Percentiles rank a stretch among this genome's conserved stretches.
Evolutionary conservation across 805 yeast genomes (phyloP).

Genomic region (Tetrapisispora arboricola): DNA sequence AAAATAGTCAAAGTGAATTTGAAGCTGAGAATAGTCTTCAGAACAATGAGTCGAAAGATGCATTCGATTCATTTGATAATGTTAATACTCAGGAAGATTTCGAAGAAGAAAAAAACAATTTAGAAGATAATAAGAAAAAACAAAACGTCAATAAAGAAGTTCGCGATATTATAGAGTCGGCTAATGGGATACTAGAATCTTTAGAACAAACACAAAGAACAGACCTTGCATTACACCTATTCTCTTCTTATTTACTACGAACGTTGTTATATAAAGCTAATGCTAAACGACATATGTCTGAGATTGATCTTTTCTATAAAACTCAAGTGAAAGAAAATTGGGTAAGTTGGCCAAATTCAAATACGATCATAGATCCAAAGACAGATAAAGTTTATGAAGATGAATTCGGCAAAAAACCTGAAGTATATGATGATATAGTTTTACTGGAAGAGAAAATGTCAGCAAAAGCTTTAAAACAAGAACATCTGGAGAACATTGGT

Average conservation of each 20-base stretch:
- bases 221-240: slow-evolving; percentile 58
- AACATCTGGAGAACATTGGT: background rate
- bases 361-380: slow-evolving; percentile 23
- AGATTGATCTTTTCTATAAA: slow-evolving; percentile 29
- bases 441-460: background rate
- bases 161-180: slow-evolving; percentile 2
- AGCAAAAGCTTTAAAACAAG: background rate
- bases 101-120: background rate
- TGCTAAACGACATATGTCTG: slow-evolving; percentile 20
- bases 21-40: background rate
- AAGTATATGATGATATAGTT: background rate
- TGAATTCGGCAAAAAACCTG: background rate
- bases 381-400: slow-evolving; percentile 21
- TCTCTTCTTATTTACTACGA: slow-evolving; percentile 39
- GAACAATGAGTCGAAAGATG: background rate
- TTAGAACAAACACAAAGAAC: slow-evolving; percentile 41
- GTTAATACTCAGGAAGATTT: background rate
- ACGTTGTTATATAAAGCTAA: slow-evolving; percentile 20
- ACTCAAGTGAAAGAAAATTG: slow-evolving; percentile 33
- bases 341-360: slow-evolving; percentile 51
- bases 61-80: background rate
- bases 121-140: background rate
- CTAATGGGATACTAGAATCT: slow-evolving; percentile 27
- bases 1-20: background rate
- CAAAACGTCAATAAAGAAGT: background rate